These are phyloP conservation scores for Tulasnella calospora DNA, from an alignment of 768 basidiomycete genomes.

Conservation along the genomic window DNA sequence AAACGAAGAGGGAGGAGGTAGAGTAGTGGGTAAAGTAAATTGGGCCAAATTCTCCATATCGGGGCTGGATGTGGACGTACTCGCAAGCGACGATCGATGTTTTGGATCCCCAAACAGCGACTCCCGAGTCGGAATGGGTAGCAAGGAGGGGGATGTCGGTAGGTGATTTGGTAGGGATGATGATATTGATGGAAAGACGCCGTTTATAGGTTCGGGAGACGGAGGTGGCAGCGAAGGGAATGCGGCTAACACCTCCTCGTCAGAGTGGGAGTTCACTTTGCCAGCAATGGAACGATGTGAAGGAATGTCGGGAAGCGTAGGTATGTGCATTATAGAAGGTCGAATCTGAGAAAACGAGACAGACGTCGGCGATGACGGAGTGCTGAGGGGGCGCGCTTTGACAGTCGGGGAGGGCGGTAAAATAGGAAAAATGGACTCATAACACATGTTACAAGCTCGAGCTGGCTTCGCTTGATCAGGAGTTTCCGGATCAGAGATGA, in stretches of 20 bases:
- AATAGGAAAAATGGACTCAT: slow-evolving; percentile 76
- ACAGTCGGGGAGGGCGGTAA: slow-evolving; percentile 20
- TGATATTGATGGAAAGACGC: background rate
- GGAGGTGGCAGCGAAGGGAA: background rate
- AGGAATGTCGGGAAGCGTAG: slow-evolving; percentile 21
- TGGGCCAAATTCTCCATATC: background rate
- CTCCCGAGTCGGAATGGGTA: background rate
- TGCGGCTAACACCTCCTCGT: background rate
- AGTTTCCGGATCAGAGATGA: slow-evolving; percentile 55
- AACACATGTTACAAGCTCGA: slow-evolving; percentile 81
- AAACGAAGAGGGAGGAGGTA: background rate
- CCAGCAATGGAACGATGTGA: slow-evolving; percentile 8
- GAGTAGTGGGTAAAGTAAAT: background rate
- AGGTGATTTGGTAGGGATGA: background rate
- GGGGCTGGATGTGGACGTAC: background rate
- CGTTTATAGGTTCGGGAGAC: background rate
- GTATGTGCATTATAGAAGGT: slow-evolving; percentile 17
- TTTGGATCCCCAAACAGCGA: background rate
- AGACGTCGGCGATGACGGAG: background rate
- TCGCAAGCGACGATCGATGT: background rate
- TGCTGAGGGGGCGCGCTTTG: background rate
- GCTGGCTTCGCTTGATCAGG: slow-evolving; percentile 55
- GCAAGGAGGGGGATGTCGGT: background rate
- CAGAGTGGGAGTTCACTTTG: background rate
- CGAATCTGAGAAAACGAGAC: background rate